Evolutionary conservation across 495 filamentous ascomycete genomes (phyloP), one percentile per base, ranked within the genome.

Genomic region (Penicillium turbatum): DNA sequence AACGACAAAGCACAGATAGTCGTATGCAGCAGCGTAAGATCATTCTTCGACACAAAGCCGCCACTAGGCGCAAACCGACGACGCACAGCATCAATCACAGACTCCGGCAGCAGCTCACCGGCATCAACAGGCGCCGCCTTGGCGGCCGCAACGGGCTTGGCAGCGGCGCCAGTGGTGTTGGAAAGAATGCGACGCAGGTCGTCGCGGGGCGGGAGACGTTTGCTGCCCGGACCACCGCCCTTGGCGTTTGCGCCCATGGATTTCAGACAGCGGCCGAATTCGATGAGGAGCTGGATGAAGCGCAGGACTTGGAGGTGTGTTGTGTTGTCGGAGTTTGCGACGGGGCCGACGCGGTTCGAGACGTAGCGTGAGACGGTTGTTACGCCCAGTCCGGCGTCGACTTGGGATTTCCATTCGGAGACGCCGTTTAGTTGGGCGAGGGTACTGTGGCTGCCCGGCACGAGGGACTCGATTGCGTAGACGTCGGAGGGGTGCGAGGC

Each of bases 401-500:
- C 79, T 13, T 78, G 79, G 30, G 91, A 82, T 53, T 83, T 77
- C 88, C 89, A 96, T 41, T 90, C 86, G 65, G 82, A 81, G 31
- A 91, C 78, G 36, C 67, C 65, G 12, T 81, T 82, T 17, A 92
- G 76, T 35, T 77, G 69, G 45, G 78, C 79, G 59, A 85, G 68
- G 32, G 73, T 78, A 16, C 71, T 59, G 38, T 70, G 51, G 35
- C 74, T 72, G 41, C 73, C 71, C 7, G 72, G 70, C 19, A 96
- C 82, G 39, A 98, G 71, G 11, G 73, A 72, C 21, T 85, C 79
- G 39, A 88, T 68, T 2, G 86, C 68, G 68, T 98, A 98, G 35
- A 96, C 90, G 34, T 96, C 89, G 11, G 82, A 79, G n/a, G 89
- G 81, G 17, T 83, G 82, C 27, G 76, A 69, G 19, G 89, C 91